Conservation (phyloP, 371 early-diverging fungal species). For the Nematocida sp. region DNA sequence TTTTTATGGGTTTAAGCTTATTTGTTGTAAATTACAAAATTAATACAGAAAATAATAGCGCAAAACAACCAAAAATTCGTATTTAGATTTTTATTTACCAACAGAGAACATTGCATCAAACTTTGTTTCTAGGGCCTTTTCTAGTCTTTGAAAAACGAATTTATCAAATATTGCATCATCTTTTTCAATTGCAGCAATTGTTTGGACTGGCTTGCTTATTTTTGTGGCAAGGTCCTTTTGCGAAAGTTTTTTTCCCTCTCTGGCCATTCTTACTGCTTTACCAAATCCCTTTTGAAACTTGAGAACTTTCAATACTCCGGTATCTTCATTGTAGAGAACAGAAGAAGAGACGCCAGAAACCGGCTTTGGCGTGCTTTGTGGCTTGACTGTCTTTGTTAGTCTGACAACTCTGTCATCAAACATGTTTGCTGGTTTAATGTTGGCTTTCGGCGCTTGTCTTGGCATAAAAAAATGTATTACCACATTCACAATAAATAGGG, state of each 20-base stretch:
- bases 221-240: slow-evolving; percentile 63
- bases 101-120: slow-evolving; percentile 9
- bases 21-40: no score
- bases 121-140: slow-evolving; percentile 54
- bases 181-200: slow-evolving; percentile 60
- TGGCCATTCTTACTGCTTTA: slow-evolving; percentile 52
- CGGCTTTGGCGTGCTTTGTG: neutral
- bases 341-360: slow-evolving; percentile 46
- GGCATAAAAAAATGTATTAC: slow-evolving; percentile 9
- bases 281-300: slow-evolving; percentile 58
- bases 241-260: slow-evolving; percentile 33
- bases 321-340: slow-evolving; percentile 24
- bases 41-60: neutral
- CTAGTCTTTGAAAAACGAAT: slow-evolving; percentile 50
- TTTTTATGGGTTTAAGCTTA: no score
- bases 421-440: slow-evolving; percentile 4
- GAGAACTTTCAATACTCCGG: slow-evolving; percentile 12
- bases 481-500: neutral
- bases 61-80: neutral
- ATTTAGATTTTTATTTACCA: slow-evolving; percentile 26
- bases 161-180: slow-evolving; percentile 60
- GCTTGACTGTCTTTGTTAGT: slow-evolving; percentile 22
- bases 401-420: slow-evolving; percentile 39
- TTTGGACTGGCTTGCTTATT: slow-evolving; percentile 47
- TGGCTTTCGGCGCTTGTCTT: neutral